Evolutionary conservation across 441 rosid genomes (phyloP).

Genomic region (Brassica balearica): DNA sequence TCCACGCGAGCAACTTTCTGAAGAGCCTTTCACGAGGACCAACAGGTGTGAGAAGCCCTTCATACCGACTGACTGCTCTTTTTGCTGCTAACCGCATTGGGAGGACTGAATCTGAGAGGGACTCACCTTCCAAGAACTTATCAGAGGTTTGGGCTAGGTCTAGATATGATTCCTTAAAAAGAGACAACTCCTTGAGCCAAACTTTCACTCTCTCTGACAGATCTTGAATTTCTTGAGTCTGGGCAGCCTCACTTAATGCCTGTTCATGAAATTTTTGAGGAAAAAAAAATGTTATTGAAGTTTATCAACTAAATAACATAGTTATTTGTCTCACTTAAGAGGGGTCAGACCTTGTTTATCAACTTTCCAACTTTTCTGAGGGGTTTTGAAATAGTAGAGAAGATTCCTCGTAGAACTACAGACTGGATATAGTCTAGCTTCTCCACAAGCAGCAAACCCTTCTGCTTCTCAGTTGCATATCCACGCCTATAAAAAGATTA

Average conservation of each 20-base stretch:
- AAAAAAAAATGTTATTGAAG: conserved; percentile 22
- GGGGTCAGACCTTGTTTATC: conserved; percentile 70
- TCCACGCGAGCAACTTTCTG: conserved; percentile 73
- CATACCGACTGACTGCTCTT: conserved; percentile 90
- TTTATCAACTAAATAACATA: conserved; percentile 13
- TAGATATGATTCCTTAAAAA: conserved; percentile 62
- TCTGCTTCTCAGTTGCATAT: conserved; percentile 92
- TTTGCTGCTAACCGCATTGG: conserved; percentile 94
- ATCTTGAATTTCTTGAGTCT: conserved; percentile 58
- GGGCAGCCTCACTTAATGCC: conserved; percentile 61
- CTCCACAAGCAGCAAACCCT: conserved; percentile 84
- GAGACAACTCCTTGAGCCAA: conserved; percentile 73
- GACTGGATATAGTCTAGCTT: conserved; percentile 96
- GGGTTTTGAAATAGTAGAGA: conserved; percentile 76
- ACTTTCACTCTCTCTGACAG: conserved; percentile 58
- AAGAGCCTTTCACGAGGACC: conserved; percentile 96
- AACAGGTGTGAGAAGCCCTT: conserved; percentile 81
- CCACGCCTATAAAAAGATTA: conserved; percentile 72
- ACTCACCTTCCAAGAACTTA: conserved; percentile 51
- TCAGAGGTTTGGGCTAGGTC: conserved; percentile 53
- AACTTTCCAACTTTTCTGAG: conserved; percentile 70
- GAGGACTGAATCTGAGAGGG: conserved; percentile 67
- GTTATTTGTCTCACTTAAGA: conserved; percentile 18
- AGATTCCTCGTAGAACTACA: conserved; percentile 68
- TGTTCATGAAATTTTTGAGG: conserved; percentile 45